Percentiles rank a stretch among this genome's conserved stretches.
phyloP scores from a whole-genome alignment of 2,329 filamentous ascomycete genomes.

The Botrytis squamosa region DNA sequence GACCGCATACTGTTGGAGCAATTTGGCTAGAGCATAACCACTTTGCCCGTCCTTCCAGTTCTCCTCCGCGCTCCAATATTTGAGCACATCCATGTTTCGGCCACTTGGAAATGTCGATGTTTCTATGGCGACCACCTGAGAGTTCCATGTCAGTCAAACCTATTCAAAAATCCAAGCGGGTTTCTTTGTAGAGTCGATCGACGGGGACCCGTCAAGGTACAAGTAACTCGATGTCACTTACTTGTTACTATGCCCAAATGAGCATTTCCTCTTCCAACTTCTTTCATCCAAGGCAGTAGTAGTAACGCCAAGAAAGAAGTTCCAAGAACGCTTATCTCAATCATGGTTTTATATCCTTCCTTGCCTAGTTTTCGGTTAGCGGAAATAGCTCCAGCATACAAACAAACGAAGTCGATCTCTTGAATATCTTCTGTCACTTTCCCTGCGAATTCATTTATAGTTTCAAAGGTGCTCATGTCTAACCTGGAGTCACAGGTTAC shows the following conservation, averaged over 20 bases:
- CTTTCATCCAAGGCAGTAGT: slow-evolving; percentile 49
- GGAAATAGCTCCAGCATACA: slow-evolving; percentile 38
- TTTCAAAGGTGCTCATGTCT: slow-evolving; percentile 34
- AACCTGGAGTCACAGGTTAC: slow-evolving; percentile 13
- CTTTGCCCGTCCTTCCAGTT: slow-evolving; percentile 27
- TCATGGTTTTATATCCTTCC: slow-evolving; percentile 50
- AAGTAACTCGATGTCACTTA: slow-evolving; percentile 19
- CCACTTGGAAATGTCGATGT: slow-evolving; percentile 24
- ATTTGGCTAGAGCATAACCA: slow-evolving; percentile 31
- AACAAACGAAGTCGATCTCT: slow-evolving; percentile 34
- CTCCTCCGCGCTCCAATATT: slow-evolving; percentile 28
- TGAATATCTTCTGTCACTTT: slow-evolving; percentile 29
- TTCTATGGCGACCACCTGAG: not conserved
- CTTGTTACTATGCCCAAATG: slow-evolving; percentile 34
- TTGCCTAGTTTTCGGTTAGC: slow-evolving; percentile 24
- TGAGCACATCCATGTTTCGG: slow-evolving; percentile 30
- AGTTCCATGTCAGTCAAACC: not conserved
- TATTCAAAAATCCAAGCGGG: not conserved
- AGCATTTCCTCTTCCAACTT: slow-evolving; percentile 36
- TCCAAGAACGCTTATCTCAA: slow-evolving; percentile 59
- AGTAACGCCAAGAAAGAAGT: slow-evolving; percentile 54
- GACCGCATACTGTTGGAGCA: slow-evolving; percentile 33
- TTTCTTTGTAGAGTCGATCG: not conserved
- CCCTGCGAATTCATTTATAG: slow-evolving; percentile 31
- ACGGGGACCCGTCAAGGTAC: not conserved